Base-by-base conservation (phyloP, 345 rosid genomes). In the Pseudoturritis turrita region DNA sequence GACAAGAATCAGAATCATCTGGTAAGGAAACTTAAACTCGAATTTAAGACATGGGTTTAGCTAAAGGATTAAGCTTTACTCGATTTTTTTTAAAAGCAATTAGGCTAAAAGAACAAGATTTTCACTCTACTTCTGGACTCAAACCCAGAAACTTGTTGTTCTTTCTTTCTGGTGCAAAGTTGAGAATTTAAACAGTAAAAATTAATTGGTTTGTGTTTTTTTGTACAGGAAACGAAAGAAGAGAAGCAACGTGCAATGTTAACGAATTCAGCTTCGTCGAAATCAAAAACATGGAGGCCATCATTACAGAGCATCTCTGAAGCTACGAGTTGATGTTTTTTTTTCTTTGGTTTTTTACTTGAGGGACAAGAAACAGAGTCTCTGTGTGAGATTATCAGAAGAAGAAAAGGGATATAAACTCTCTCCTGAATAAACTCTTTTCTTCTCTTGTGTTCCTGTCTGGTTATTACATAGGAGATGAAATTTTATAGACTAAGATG, bases 301-400 rank as follows among this genome's bases (percentile, higher is more conserved):
- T 82, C 89, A 22, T 74, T 94, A 49, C 92, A 87, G 26, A 91
- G 97, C 87, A 94, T 94, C 74, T 83, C 88, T 2, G 98, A 94
- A 82, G 79, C 87, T 45, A 83, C 65, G 2, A 83, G 84, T 77
- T 88, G 74, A 85, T 72, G 66, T 64, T 53, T 52, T 21, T 5
- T 49, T 22, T n/a, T n/a, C n/a, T 25, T 52, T 19, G 23, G 11
- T 4, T 37, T 21, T 68, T 62, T 46, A 17, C 75, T 57, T 62
- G 52, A 26, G 66, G 66, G 46, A 70, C 79, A 70, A 55, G 65
- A 69, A 55, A 55, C 31, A 46, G 6, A 53, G 59, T 52, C 78
- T 74, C 29, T 66, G 46, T 58, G 26, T 47, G 61, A 39, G 67
- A 57, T 46, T 46, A 50, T 41, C 56, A 52, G 51, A 50, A 60